A percentile compares a stretch with the other conserved stretches of the same genome.
phyloP scores from a whole-genome alignment of 2,329 filamentous ascomycete species.

The Ustulina deusta region DNA sequence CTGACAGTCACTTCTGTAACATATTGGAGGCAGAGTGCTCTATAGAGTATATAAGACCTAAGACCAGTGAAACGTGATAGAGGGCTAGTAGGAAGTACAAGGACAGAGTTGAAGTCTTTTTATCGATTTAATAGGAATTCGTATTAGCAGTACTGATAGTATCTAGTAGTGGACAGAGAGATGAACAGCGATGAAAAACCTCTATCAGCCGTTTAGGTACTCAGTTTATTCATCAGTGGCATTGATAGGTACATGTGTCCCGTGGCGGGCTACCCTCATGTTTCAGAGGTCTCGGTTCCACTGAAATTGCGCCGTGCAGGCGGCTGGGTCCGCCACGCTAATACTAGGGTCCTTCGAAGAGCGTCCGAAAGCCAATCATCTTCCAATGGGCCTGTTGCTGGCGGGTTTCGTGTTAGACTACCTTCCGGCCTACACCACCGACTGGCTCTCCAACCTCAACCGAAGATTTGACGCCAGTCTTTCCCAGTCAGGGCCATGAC shows the following conservation, averaged over 20 bases:
- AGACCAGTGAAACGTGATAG: not conserved
- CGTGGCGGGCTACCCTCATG: not conserved
- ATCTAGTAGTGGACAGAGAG: too few relatives aligned
- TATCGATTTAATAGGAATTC: not conserved
- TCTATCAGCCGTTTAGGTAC: not conserved
- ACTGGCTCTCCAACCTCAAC: constrained; percentile 11
- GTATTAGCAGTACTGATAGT: too few relatives aligned
- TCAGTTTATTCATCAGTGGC: not conserved
- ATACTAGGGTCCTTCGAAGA: not conserved
- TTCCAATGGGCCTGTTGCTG: constrained; percentile 19
- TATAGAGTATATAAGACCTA: not conserved
- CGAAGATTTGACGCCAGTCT: not conserved
- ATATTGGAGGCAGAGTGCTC: not conserved
- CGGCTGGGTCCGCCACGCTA: constrained; percentile 11
- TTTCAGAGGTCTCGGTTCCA: constrained; percentile 26
- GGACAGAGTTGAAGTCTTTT: not conserved
- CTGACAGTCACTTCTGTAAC: not conserved
- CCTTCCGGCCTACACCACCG: not conserved
- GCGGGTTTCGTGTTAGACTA: constrained; percentile 33
- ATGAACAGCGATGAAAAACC: not conserved
- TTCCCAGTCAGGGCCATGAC: constrained; percentile 14
- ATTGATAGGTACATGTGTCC: not conserved
- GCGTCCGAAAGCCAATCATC: constrained; percentile 26
- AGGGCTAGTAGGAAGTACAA: not conserved
- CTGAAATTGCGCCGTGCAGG: constrained; percentile 6